Percentiles rank a stretch among this genome's conserved stretches.
Conservation (phyloP, 129 eudicot species). For the Chrysanthemum lavandulifolium region DNA sequence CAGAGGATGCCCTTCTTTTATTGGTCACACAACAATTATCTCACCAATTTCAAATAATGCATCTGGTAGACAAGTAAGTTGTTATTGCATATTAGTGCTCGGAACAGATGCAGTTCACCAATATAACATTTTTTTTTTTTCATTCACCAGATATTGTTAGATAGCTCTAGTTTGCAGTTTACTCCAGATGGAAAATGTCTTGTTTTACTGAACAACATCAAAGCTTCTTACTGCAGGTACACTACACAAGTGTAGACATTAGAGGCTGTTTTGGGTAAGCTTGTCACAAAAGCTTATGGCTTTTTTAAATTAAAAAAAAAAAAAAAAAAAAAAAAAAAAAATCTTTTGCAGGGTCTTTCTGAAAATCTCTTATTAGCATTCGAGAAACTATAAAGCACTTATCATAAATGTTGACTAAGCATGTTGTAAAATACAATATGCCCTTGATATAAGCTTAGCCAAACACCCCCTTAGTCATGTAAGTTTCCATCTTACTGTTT, state of each 20-base stretch:
- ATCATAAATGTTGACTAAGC: too few species aligned
- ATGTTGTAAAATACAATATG: too few species aligned
- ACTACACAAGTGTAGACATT: not conserved
- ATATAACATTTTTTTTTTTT: slow-evolving; percentile 13
- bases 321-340: too few species aligned
- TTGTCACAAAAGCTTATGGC: too few species aligned
- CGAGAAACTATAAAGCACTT: too few species aligned
- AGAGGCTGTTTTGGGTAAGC: not conserved
- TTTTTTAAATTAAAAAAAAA: too few species aligned
- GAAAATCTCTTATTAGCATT: too few species aligned
- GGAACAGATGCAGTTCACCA: not conserved
- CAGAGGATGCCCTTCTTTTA: slow-evolving; percentile 64
- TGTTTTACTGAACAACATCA: slow-evolving; percentile 58
- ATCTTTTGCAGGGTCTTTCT: too few species aligned
- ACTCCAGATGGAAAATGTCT: slow-evolving; percentile 72
- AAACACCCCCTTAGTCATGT: not conserved
- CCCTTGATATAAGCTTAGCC: too few species aligned
- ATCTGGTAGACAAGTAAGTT: slow-evolving; percentile 70
- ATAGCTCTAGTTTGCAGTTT: slow-evolving; percentile 63
- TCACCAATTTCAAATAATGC: slow-evolving; percentile 46
- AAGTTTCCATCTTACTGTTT: slow-evolving; percentile 16
- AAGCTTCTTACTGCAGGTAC: slow-evolving; percentile 83
- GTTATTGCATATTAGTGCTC: slow-evolving; percentile 2
- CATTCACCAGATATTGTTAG: slow-evolving; percentile 51
- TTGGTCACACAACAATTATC: slow-evolving; percentile 60